phyloP scores from a whole-genome alignment of 192 early-diverging fungal genomes.

The Linderina pennispora region DNA sequence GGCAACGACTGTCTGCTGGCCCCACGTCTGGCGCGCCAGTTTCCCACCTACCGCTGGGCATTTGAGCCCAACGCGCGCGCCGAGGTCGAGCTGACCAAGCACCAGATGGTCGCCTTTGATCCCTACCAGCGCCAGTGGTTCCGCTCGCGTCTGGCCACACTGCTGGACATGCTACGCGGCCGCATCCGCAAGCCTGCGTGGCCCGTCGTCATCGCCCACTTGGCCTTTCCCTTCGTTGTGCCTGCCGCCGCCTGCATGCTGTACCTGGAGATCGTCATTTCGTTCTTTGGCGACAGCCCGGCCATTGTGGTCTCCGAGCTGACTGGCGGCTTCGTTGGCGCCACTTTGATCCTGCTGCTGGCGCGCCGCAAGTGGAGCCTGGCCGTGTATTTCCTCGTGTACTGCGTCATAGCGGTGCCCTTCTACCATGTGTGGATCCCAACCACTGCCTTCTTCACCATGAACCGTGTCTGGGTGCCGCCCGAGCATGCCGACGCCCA shows the following conservation, averaged over 20 bases:
- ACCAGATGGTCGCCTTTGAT: slow-evolving; percentile 25
- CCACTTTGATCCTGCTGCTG: slow-evolving; percentile 23
- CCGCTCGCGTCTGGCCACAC: slow-evolving; percentile 35
- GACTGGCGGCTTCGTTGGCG: slow-evolving; percentile 33
- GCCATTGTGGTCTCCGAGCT: slow-evolving; percentile 44
- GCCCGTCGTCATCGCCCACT: slow-evolving; percentile 27
- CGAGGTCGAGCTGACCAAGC: slow-evolving; percentile 21
- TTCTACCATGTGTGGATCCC: slow-evolving; percentile 45
- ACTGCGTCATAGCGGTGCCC: slow-evolving; percentile 36
- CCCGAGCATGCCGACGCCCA: slow-evolving; percentile 29
- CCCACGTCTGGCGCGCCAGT: slow-evolving; percentile 26
- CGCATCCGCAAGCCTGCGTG: slow-evolving; percentile 25
- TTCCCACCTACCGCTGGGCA: slow-evolving; percentile 33
- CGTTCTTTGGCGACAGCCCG: slow-evolving; percentile 41
- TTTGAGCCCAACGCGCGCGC: slow-evolving; percentile 42
- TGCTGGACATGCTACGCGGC: slow-evolving; percentile 31
- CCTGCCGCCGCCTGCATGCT: slow-evolving; percentile 45
- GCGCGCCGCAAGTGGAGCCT: slow-evolving; percentile 12
- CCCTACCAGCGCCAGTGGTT: slow-evolving; percentile 44
- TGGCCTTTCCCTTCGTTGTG: slow-evolving; percentile 29
- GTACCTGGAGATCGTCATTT: slow-evolving; percentile 43
- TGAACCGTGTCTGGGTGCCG: slow-evolving; percentile 44
- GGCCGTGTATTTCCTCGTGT: slow-evolving; percentile 36
- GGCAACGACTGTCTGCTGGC: slow-evolving; percentile 44
- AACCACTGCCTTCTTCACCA: slow-evolving; percentile 34